Percentiles rank a stretch among this genome's conserved stretches.
Evolutionary conservation across 768 basidiomycete species (phyloP).

Genomic region (Ephemerocybe angulata): DNA sequence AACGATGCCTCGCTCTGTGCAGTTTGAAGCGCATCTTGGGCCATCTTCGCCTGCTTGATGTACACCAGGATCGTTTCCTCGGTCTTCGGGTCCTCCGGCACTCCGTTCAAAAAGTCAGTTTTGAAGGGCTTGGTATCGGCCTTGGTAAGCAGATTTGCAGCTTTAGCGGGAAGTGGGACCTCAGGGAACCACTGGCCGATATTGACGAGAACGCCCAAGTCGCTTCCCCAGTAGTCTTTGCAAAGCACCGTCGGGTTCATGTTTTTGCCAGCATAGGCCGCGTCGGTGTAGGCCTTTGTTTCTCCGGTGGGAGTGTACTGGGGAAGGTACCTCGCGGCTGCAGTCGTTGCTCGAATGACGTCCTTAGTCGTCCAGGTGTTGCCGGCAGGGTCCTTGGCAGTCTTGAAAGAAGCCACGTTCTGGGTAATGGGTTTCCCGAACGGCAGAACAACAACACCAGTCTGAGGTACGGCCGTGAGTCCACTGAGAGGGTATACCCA

Average conservation of each 20-base stretch:
- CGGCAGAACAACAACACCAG: not conserved
- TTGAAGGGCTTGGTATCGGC: not conserved
- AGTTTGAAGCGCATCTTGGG: not conserved
- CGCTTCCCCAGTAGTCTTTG: not conserved
- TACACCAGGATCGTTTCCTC: not conserved
- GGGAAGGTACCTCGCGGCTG: not conserved
- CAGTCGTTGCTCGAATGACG: not conserved
- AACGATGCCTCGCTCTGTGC: not conserved
- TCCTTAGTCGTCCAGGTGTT: not conserved
- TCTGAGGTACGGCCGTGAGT: not conserved
- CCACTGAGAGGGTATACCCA: not conserved
- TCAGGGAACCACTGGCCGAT: not conserved
- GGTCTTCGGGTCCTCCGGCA: not conserved
- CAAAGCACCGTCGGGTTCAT: not conserved
- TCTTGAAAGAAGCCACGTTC: not conserved
- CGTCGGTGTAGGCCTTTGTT: not conserved
- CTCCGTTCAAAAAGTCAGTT: not conserved
- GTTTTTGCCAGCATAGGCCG: not conserved
- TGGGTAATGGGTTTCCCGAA: not conserved
- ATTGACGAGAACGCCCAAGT: not conserved
- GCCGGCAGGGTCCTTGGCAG: not conserved
- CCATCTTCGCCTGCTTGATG: not conserved
- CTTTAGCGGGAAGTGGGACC: not conserved
- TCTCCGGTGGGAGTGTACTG: not conserved
- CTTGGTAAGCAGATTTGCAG: not conserved